These are phyloP conservation scores for Schizosaccharomyces cryophilus DNA, from an alignment of 805 yeast species.

Conservation along the genomic window DNA sequence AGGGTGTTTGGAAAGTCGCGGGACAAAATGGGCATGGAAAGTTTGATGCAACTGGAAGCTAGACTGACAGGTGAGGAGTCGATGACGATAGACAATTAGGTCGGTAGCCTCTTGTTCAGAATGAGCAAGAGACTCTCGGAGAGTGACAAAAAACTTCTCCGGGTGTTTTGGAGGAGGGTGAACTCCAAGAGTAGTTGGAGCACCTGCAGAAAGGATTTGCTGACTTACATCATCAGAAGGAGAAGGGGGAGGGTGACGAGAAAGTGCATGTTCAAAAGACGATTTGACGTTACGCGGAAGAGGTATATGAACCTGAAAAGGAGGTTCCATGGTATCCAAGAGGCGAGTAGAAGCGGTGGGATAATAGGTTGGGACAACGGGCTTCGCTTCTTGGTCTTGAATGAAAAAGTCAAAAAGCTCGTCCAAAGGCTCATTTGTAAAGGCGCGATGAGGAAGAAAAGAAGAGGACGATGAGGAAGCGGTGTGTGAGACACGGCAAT, in stretches of 20 bases:
- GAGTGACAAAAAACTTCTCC: not conserved
- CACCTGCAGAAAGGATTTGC: too few species aligned
- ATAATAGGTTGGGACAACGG: too few species aligned
- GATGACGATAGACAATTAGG: not conserved
- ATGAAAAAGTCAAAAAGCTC: not conserved
- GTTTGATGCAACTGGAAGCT: not conserved
- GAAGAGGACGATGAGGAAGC: not conserved
- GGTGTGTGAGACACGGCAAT: not conserved
- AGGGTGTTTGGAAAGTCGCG: not conserved
- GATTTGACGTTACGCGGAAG: too few species aligned
- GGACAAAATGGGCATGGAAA: not conserved
- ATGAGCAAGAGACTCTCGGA: not conserved
- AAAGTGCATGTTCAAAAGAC: too few species aligned
- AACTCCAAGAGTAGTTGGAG: too few species aligned
- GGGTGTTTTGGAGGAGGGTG: too few species aligned
- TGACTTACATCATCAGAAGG: too few species aligned
- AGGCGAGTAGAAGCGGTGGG: too few species aligned
- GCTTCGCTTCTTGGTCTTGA: not conserved
- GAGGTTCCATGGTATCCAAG: too few species aligned
- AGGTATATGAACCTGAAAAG: too few species aligned
- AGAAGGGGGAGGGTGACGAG: too few species aligned
- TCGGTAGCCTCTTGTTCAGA: not conserved
- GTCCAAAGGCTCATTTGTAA: not conserved
- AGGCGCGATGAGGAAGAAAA: not conserved
- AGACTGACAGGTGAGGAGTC: not conserved